phyloP scores from a whole-genome alignment of 2,329 filamentous ascomycete species.

The Hypoxylon sp. region DNA sequence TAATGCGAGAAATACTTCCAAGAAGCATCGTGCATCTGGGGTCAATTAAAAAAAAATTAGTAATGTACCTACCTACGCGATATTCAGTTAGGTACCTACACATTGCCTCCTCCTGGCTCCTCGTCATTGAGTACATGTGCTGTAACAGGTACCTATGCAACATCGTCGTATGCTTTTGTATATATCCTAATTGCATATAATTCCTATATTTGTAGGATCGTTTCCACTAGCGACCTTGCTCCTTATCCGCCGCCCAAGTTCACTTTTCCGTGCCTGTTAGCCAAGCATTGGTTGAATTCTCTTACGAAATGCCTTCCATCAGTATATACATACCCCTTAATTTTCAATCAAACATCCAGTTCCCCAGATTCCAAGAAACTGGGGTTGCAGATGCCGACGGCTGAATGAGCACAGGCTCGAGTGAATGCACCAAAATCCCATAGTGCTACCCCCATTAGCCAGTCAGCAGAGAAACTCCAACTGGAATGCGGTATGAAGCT shows the following conservation, averaged over 20 bases:
- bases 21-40: no score
- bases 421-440: constrained; percentile 1
- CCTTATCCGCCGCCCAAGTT: neutral
- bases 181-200: constrained; percentile 2
- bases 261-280: neutral
- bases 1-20: no score
- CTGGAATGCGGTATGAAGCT: constrained; percentile 8
- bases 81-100: no score
- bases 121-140: neutral
- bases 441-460: constrained; percentile 22
- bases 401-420: constrained; percentile 21
- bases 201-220: neutral
- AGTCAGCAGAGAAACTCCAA: constrained; percentile 18
- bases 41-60: no score
- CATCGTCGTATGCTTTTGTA: neutral
- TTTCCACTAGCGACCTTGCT: neutral
- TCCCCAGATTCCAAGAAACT: constrained; percentile 15
- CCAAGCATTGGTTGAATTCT: neutral
- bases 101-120: no score
- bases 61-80: no score
- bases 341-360: constrained; percentile 8
- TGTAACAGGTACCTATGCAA: neutral
- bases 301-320: constrained; percentile 1
- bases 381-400: constrained; percentile 17
- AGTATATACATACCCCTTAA: neutral